Evolutionary conservation across 352 stramenopile species (phyloP).

Genomic region (Phytopythium oedochilum): DNA sequence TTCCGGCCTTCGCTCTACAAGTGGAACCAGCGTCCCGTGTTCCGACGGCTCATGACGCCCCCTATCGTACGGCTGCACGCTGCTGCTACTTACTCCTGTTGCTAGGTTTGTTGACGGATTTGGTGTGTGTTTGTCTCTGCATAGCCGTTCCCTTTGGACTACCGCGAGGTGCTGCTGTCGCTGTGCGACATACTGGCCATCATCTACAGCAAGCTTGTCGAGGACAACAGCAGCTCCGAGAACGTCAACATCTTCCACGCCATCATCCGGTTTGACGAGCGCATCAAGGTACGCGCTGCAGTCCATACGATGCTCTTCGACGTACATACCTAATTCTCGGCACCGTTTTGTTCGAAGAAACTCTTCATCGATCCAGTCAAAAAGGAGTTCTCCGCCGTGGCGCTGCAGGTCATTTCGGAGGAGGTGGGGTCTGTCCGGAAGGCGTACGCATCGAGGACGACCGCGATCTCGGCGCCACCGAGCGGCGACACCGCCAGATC

Average conservation of each 20-base stretch:
- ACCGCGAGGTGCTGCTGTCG: slow-evolving; percentile 75
- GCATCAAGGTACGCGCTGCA: slow-evolving; percentile 66
- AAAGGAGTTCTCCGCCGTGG: slow-evolving; percentile 72
- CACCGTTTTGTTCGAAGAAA: slow-evolving; percentile 43
- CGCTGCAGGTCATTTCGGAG: slow-evolving; percentile 44
- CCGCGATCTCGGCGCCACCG: not conserved
- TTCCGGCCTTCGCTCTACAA: slow-evolving; percentile 72
- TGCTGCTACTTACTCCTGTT: not conserved
- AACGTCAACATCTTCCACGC: slow-evolving; percentile 75
- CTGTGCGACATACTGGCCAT: slow-evolving; percentile 79
- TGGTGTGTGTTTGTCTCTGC: too few species aligned
- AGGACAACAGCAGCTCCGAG: slow-evolving; percentile 67
- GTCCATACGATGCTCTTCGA: too few species aligned
- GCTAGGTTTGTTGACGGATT: not conserved
- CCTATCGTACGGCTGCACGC: slow-evolving; percentile 42
- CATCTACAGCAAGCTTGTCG: slow-evolving; percentile 80
- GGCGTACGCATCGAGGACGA: slow-evolving; percentile 25
- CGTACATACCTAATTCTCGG: not conserved
- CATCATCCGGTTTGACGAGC: slow-evolving; percentile 75
- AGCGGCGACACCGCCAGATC: not conserved
- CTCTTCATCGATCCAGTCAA: slow-evolving; percentile 77
- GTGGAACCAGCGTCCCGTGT: slow-evolving; percentile 81
- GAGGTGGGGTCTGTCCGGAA: slow-evolving; percentile 59
- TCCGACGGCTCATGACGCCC: slow-evolving; percentile 61
- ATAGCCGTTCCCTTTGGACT: slow-evolving; percentile 80